phyloP scores from a whole-genome alignment of 75 land plant species.

The Cryptomeria japonica region DNA sequence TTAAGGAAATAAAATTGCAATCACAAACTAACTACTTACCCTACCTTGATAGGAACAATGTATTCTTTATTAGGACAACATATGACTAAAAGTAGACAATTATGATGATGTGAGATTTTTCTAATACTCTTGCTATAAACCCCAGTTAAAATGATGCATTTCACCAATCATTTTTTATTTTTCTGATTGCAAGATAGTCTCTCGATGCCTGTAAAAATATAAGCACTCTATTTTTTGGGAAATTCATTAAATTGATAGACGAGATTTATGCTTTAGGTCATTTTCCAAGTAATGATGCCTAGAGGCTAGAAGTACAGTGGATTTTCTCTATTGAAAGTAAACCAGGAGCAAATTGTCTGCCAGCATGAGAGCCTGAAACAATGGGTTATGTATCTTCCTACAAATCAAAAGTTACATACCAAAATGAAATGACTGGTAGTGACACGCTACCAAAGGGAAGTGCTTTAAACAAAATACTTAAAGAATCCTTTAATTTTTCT shows the following conservation, averaged over 20 bases:
- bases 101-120: not conserved
- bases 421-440: too few species aligned
- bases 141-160: not conserved
- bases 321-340: not conserved
- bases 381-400: too few species aligned
- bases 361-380: not conserved
- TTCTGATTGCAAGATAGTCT: not conserved
- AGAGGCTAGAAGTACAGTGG: not conserved
- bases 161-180: not conserved
- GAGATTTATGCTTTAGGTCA: not conserved
- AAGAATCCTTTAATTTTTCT: too few species aligned
- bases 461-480: too few species aligned
- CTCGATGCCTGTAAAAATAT: not conserved
- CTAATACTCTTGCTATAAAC: not conserved
- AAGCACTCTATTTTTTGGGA: not conserved
- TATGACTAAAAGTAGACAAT: not conserved
- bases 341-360: not conserved
- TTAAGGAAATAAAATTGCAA: conserved; percentile 17
- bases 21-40: not conserved
- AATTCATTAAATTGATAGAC: not conserved
- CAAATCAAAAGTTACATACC: too few species aligned
- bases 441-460: too few species aligned
- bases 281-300: not conserved
- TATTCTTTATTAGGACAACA: not conserved
- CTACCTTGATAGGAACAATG: not conserved